Evolutionary conservation across 805 yeast genomes (phyloP), one percentile per base, ranked within the genome.

Genomic region (Zygosaccharomyces gambellarensis): DNA sequence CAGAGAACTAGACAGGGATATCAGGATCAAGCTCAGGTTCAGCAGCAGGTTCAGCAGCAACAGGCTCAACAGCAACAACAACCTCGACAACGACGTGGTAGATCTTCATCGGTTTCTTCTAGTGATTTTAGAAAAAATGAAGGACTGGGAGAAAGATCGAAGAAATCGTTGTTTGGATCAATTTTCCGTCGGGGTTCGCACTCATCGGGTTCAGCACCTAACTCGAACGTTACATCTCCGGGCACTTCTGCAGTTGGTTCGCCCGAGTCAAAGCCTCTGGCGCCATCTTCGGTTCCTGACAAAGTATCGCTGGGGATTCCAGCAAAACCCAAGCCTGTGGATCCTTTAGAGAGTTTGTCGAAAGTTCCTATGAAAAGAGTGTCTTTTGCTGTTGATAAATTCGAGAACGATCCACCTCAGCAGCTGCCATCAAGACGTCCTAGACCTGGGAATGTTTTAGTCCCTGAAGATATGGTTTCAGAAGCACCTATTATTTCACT

Each of bases 371-470:
- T 87, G 63, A 76, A 79, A 54, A 72, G 90, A 52, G 96, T 89
- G 4, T 77, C 81, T 0, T 90, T 90, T 67, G 89, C 94, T 0
- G 75, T 88, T 4, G 86, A 86, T 45, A 80, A 83, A 46, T 78
- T 89, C 52, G 75, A 74, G 0, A 74, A 73, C 53, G 97, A 90
- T 65, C 97, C 97, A 2, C 96, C 96, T 1, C 97, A 90, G 62
- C 96, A 90, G 63, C 86, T 90, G 52, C 97, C 97, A 2, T 85
- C 95, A 1, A 72, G 95, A 61, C 77, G 76, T 51, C 97, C 97
- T 5, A 75, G 83, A 55, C 76, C 77, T 57, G 97, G 97, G 6
- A 85, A 88, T 61, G 90, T 84, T 21, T 74, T 78, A 9, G 74
- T 79, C 14, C 88, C 90, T 0, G 87, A 84, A 39, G 92, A 87